Conservation (phyloP, 768 basidiomycete species). For the Macrolepiota albuminosa region DNA sequence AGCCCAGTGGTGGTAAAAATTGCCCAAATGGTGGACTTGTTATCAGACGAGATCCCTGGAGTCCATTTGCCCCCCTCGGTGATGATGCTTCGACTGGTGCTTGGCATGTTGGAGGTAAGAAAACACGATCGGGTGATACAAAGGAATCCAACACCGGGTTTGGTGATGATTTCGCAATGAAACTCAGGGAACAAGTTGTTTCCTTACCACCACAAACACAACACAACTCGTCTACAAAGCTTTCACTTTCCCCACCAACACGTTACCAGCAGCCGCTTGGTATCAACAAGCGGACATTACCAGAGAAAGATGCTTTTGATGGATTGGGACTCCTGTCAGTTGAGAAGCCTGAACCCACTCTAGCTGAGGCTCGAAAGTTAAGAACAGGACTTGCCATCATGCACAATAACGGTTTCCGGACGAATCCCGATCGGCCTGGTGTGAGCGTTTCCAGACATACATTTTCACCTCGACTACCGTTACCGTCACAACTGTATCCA, state of each 20-base stretch:
- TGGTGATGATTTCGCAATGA: conserved; percentile 63
- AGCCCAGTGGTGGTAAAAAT: conserved; percentile 18
- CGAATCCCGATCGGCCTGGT: conserved; percentile 23
- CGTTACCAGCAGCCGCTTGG: conserved; percentile 3
- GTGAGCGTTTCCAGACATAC: conserved; percentile 26
- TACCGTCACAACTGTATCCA: conserved; percentile 23
- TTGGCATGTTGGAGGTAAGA: conserved; percentile 32
- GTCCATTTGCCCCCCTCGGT: conserved; percentile 18
- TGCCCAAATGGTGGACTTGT: conserved; percentile 33
- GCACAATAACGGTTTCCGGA: conserved; percentile 27
- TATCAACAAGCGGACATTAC: conserved; percentile 8
- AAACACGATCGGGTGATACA: conserved; percentile 12
- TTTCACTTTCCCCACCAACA: conserved; percentile 8
- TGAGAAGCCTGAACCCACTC: conserved; percentile 52
- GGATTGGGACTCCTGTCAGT: conserved; percentile 54
- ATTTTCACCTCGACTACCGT: conserved; percentile 27
- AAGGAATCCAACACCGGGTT: conserved; percentile 39
- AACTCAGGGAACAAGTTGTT: conserved; percentile 51
- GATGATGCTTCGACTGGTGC: conserved; percentile 26
- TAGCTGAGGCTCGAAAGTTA: conserved; percentile 71
- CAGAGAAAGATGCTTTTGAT: conserved; percentile 72
- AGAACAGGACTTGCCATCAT: conserved; percentile 66
- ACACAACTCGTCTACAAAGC: conserved; percentile 14
- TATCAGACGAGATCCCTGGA: conserved; percentile 43
- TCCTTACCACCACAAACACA: conserved; percentile 14